Percentiles rank a stretch among this genome's conserved stretches.
Evolutionary conservation across 805 yeast genomes (phyloP).

Genomic region (Candida verbasci): DNA sequence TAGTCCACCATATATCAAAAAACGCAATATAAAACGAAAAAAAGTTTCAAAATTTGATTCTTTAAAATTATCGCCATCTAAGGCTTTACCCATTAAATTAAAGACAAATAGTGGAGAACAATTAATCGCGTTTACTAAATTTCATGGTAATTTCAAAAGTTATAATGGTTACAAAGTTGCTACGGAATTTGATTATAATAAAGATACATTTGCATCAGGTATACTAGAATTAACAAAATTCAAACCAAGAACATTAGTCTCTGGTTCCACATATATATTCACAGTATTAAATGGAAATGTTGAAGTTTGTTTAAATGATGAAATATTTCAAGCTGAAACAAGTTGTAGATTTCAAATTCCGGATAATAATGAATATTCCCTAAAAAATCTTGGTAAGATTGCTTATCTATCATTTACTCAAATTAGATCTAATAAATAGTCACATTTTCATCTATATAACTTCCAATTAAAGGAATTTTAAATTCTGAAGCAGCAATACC

Average conservation of each 20-base stretch:
- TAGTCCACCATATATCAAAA: too few species aligned
- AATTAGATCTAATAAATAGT: slow-evolving; percentile 11
- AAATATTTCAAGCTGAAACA: slow-evolving; percentile 53
- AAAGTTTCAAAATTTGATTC: too few species aligned
- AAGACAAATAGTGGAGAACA: slow-evolving; percentile 20
- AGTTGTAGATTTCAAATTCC: slow-evolving; percentile 86
- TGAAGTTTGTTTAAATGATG: slow-evolving; percentile 61
- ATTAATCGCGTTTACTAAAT: slow-evolving; percentile 62
- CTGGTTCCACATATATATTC: slow-evolving; percentile 67
- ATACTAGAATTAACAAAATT: slow-evolving; percentile 60
- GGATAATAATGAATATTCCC: slow-evolving; percentile 65
- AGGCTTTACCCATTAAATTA: slow-evolving; percentile 16
- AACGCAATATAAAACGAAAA: too few species aligned
- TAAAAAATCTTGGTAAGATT: slow-evolving; percentile 56
- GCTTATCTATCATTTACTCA: slow-evolving; percentile 77
- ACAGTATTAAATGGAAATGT: slow-evolving; percentile 68
- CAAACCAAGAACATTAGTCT: slow-evolving; percentile 58
- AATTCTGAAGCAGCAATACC: slow-evolving; percentile 94
- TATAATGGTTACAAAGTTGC: slow-evolving; percentile 55
- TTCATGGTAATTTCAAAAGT: slow-evolving; percentile 38
- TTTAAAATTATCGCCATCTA: too few species aligned
- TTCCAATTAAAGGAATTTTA: slow-evolving; percentile 75
- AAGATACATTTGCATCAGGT: slow-evolving; percentile 69
- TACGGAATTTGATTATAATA: slow-evolving; percentile 58
- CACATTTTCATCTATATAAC: slow-evolving; percentile 34